Percentiles rank a stretch among this genome's conserved stretches.
Conservation (phyloP, 1,284 basidiomycete species). For the Mycena citricolor region DNA sequence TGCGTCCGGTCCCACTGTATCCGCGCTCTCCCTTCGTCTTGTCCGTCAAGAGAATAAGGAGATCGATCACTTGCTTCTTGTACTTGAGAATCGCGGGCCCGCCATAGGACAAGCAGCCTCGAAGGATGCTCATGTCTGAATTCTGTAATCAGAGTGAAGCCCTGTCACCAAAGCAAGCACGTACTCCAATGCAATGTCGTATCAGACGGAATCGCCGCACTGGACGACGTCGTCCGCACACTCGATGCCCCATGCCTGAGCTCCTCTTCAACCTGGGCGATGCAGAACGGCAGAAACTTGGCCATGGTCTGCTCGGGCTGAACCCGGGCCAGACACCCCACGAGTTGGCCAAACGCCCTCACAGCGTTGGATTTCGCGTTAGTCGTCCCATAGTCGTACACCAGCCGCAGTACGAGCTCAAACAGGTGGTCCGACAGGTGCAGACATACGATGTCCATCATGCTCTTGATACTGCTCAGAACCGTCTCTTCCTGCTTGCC, state of each 20-base stretch:
- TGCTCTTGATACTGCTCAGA: slow-evolving; percentile 79
- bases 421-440: slow-evolving; percentile 89
- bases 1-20: slow-evolving; percentile 78
- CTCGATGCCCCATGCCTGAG: slow-evolving; percentile 92
- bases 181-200: slow-evolving; percentile 93
- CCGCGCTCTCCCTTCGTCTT: slow-evolving; percentile 89
- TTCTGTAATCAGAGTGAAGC: slow-evolving; percentile 4
- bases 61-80: slow-evolving; percentile 65
- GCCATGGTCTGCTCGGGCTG: slow-evolving; percentile 77
- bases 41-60: slow-evolving; percentile 73
- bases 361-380: slow-evolving; percentile 89
- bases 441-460: slow-evolving; percentile 83
- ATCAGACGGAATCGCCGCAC: slow-evolving; percentile 82
- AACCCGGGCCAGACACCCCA: slow-evolving; percentile 83
- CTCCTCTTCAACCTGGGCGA: slow-evolving; percentile 82
- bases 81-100: slow-evolving; percentile 69
- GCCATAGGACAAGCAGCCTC: slow-evolving; percentile 76
- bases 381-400: slow-evolving; percentile 85
- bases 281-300: slow-evolving; percentile 81
- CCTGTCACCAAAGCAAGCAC: slow-evolving; percentile 31
- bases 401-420: slow-evolving; percentile 82
- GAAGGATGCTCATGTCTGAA: slow-evolving; percentile 74
- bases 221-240: slow-evolving; percentile 83
- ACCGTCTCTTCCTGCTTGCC: slow-evolving; percentile 86
- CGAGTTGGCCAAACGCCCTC: slow-evolving; percentile 85